These are phyloP conservation scores for Amniculicola lignicola DNA, from an alignment of 495 filamentous ascomycete species.

Conservation along the genomic window DNA sequence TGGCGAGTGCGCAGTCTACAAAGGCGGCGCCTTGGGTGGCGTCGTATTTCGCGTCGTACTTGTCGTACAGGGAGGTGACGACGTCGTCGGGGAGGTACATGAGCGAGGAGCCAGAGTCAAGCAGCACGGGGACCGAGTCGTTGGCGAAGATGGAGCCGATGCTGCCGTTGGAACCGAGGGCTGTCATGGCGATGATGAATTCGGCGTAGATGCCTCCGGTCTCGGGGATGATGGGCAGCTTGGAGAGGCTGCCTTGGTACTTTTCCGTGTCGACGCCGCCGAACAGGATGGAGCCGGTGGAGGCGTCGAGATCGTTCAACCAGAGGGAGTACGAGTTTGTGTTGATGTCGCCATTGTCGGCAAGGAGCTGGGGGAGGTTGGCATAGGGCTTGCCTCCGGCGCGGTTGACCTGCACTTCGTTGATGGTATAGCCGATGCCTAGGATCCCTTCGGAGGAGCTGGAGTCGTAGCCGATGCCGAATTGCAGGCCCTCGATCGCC, in stretches of 20 bases:
- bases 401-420: slow-evolving; percentile 73
- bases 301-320: slow-evolving; percentile 72
- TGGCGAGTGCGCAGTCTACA: slow-evolving; percentile 68
- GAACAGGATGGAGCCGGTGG: slow-evolving; percentile 80
- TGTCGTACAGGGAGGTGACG: slow-evolving; percentile 59
- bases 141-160: slow-evolving; percentile 51
- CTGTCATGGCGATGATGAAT: slow-evolving; percentile 79
- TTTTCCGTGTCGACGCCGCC: slow-evolving; percentile 85
- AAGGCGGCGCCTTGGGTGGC: slow-evolving; percentile 57
- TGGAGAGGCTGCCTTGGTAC: slow-evolving; percentile 67
- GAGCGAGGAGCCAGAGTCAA: slow-evolving; percentile 90
- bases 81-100: slow-evolving; percentile 78
- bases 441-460: slow-evolving; percentile 74
- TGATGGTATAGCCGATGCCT: slow-evolving; percentile 81
- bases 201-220: slow-evolving; percentile 54
- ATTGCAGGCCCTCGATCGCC: slow-evolving; percentile 66
- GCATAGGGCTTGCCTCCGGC: slow-evolving; percentile 60
- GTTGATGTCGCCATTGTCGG: slow-evolving; percentile 64
- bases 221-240: slow-evolving; percentile 61
- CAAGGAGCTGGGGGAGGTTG: slow-evolving; percentile 76
- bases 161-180: slow-evolving; percentile 51
- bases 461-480: slow-evolving; percentile 79
- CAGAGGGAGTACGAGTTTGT: slow-evolving; percentile 85
- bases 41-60: slow-evolving; percentile 64
- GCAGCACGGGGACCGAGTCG: slow-evolving; percentile 64